phyloP scores from a whole-genome alignment of 2,329 filamentous ascomycete species.

The Fusarium domesticum region DNA sequence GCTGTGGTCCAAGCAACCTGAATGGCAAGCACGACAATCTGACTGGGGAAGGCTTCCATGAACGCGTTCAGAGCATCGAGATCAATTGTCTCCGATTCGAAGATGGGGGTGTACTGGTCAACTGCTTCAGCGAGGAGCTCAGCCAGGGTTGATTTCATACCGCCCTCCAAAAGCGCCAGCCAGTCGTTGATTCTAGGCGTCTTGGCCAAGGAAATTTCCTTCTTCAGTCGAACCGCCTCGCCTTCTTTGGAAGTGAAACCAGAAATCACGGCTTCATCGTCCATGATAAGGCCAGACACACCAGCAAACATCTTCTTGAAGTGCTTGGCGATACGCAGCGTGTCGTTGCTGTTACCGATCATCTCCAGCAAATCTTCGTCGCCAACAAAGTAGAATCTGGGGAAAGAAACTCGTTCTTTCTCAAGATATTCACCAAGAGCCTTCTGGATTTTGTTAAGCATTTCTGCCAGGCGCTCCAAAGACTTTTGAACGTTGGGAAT shows the following conservation, averaged over 20 bases:
- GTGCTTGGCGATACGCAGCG: slow-evolving; percentile 92
- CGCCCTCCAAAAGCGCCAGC: slow-evolving; percentile 87
- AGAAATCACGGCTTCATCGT: slow-evolving; percentile 84
- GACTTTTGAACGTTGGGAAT: slow-evolving; percentile 96
- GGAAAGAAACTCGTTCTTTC: slow-evolving; percentile 95
- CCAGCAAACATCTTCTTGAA: slow-evolving; percentile 99
- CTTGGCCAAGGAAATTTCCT: slow-evolving; percentile 86
- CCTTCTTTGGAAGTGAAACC: slow-evolving; percentile 95
- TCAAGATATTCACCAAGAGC: slow-evolving; percentile 97
- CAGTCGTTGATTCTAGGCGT: slow-evolving; percentile 98
- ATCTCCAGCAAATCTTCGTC: slow-evolving; percentile 98
- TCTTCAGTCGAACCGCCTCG: slow-evolving; percentile 82
- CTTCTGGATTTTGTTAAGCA: slow-evolving; percentile 99
- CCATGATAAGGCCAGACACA: slow-evolving; percentile 83
- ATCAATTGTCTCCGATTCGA: slow-evolving; percentile 69
- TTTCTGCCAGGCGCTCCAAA: slow-evolving; percentile 89
- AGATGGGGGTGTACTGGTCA: slow-evolving; percentile 75
- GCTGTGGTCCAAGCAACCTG: slow-evolving; percentile 91
- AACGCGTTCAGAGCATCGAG: slow-evolving; percentile 70
- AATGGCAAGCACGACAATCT: slow-evolving; percentile 91
- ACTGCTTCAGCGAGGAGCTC: slow-evolving; percentile 86
- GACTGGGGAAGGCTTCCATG: slow-evolving; percentile 80
- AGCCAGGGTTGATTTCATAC: slow-evolving; percentile 91
- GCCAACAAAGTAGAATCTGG: slow-evolving; percentile 98
- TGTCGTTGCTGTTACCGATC: slow-evolving; percentile 99